phyloP scores from a whole-genome alignment of 108 stramenopile species.

The Fistulifera pelliculosa region DNA sequence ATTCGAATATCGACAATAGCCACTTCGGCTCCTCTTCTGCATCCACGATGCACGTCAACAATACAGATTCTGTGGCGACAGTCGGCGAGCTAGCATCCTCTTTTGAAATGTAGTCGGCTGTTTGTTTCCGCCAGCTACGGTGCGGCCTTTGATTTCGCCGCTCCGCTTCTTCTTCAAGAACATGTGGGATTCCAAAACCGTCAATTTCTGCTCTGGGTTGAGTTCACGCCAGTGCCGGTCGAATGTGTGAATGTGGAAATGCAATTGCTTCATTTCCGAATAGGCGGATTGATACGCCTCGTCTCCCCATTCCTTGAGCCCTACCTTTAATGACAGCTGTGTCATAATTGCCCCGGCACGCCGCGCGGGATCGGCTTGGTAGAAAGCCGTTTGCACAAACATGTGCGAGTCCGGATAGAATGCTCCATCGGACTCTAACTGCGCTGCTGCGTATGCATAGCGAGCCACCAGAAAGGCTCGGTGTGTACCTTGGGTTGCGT shows the following conservation, averaged over 20 bases:
- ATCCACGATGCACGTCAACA: slow-evolving; percentile 26
- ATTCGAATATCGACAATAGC: slow-evolving; percentile 36
- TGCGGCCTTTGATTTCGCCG: slow-evolving; percentile 16
- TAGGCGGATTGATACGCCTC: too few relatives aligned
- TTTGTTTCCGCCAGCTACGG: slow-evolving; percentile 25
- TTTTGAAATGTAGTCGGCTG: slow-evolving; percentile 15
- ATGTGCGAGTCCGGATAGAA: neutral
- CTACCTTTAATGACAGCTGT: neutral
- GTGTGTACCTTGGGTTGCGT: too few relatives aligned
- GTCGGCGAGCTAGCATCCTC: slow-evolving; percentile 31
- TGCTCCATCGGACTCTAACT: neutral
- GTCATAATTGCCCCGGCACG: neutral
- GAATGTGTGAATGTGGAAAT: neutral
- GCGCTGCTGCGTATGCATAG: neutral
- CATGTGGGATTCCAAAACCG: slow-evolving; percentile 5
- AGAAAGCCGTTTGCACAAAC: slow-evolving; percentile 1
- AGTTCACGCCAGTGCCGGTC: too few relatives aligned
- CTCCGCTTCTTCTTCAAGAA: slow-evolving; percentile 15
- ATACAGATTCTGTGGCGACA: slow-evolving; percentile 17
- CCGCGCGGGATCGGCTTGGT: neutral
- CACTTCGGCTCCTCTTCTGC: slow-evolving; percentile 28
- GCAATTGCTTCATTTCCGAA: slow-evolving; percentile 8
- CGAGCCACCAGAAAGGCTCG: neutral
- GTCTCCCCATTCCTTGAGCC: too few relatives aligned
- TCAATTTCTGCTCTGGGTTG: too few relatives aligned